These are phyloP conservation scores for Spergularia bocconei DNA, from an alignment of 148 eudicot species.

Conservation along the genomic window DNA sequence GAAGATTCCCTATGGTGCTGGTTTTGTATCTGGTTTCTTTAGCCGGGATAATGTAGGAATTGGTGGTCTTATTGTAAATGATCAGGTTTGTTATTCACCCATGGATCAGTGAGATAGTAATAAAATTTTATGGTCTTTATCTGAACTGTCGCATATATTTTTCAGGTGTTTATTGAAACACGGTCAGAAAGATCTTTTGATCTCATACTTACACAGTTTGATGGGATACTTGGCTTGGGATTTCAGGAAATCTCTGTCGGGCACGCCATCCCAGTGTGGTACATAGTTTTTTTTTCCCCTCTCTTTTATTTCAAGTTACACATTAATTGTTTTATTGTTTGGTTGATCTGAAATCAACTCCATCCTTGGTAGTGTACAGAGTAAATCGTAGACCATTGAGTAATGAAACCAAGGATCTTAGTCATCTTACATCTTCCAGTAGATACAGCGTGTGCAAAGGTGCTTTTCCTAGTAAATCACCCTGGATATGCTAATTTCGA, in stretches of 20 bases:
- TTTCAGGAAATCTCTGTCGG: constrained; percentile 52
- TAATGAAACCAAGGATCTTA: not conserved
- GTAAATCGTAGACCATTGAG: not conserved
- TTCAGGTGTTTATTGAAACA: constrained; percentile 51
- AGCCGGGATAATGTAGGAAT: constrained; percentile 36
- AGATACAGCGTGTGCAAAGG: not conserved
- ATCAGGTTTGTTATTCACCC: constrained; percentile 30
- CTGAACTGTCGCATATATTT: constrained; percentile 1
- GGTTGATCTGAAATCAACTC: not conserved
- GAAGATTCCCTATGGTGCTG: constrained; percentile 39
- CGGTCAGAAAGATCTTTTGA: constrained; percentile 41
- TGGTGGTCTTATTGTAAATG: constrained; percentile 28
- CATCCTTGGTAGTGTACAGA: not conserved
- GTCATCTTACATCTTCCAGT: not conserved
- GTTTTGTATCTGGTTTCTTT: constrained; percentile 29
- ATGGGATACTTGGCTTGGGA: constrained; percentile 73
- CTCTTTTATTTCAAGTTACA: not conserved
- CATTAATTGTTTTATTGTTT: not conserved
- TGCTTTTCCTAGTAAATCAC: not conserved
- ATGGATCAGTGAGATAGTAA: not conserved
- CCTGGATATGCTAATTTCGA: not conserved
- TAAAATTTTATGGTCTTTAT: constrained; percentile 7
- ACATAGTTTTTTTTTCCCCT: constrained; percentile 10
- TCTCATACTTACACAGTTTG: constrained; percentile 47
- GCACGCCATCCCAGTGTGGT: constrained; percentile 51